These are phyloP conservation scores for Sarocladiaceae sp. DNA, from an alignment of 2,329 filamentous ascomycete genomes.

Conservation along the genomic window DNA sequence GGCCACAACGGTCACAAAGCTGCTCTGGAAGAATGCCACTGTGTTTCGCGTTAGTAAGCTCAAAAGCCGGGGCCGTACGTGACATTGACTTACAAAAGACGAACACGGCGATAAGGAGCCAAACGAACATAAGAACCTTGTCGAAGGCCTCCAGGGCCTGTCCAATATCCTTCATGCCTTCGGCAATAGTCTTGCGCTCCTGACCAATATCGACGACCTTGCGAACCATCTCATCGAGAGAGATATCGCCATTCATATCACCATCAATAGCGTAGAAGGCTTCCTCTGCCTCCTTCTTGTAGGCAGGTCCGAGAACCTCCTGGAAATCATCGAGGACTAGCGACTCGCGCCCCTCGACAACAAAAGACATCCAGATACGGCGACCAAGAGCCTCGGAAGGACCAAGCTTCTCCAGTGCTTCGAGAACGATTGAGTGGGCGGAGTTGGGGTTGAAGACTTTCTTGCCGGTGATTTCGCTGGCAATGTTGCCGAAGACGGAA, in stretches of 20 bases:
- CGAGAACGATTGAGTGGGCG: constrained; percentile 82
- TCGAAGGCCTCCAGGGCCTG: constrained; percentile 91
- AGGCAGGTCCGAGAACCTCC: constrained; percentile 77
- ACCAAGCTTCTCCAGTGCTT: constrained; percentile 79
- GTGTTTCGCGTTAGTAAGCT: constrained; percentile 5
- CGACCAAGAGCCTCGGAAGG: constrained; percentile 90
- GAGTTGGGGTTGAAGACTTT: constrained; percentile 91
- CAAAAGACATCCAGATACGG: constrained; percentile 97
- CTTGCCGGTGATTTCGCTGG: constrained; percentile 92
- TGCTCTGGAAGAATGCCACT: constrained; percentile 85
- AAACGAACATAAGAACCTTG: constrained; percentile 75
- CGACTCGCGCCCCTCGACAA: constrained; percentile 79
- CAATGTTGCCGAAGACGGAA: constrained; percentile 84
- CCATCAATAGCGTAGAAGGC: constrained; percentile 77
- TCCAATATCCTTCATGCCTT: constrained; percentile 96
- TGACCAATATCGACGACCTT: constrained; percentile 80
- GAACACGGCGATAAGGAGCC: constrained; percentile 75
- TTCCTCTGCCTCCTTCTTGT: constrained; percentile 77
- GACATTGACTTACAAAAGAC: constrained; percentile 62
- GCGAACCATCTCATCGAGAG: constrained; percentile 89
- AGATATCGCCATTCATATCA: constrained; percentile 91
- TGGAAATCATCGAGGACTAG: constrained; percentile 76
- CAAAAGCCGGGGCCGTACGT: neutral
- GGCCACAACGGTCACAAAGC: constrained; percentile 78
- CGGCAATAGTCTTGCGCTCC: constrained; percentile 81